These are phyloP conservation scores for Selaginella moellendorffii DNA, from an alignment of 75 land plant genomes.

Conservation along the genomic window DNA sequence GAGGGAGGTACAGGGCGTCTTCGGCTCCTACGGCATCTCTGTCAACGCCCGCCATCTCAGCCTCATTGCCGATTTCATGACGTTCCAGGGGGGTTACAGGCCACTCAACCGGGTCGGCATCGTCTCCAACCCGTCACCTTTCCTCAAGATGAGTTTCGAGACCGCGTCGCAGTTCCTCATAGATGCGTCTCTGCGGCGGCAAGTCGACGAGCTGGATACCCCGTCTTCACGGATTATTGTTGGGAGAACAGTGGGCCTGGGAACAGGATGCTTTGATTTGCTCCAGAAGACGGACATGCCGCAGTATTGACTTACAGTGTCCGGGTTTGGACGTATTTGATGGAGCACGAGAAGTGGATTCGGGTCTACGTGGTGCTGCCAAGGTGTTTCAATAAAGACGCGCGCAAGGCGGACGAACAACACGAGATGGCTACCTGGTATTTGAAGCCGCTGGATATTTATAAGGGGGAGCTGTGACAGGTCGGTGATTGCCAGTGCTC, in stretches of 20 bases:
- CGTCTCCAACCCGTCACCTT: slow-evolving; percentile 53
- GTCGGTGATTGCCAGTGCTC: too few species aligned
- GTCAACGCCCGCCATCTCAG: slow-evolving; percentile 56
- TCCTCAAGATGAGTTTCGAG: slow-evolving; percentile 78
- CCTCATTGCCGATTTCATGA: slow-evolving; percentile 88
- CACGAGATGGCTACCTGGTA: too few species aligned
- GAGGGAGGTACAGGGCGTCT: slow-evolving; percentile 50
- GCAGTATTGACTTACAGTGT: too few species aligned
- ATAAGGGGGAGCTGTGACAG: too few species aligned
- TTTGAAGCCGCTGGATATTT: too few species aligned
- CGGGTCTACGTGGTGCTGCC: too few species aligned
- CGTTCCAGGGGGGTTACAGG: slow-evolving; percentile 56
- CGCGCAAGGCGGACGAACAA: too few species aligned
- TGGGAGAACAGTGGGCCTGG: slow-evolving; percentile 69
- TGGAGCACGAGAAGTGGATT: too few species aligned
- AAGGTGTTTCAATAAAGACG: too few species aligned
- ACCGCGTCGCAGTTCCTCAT: slow-evolving; percentile 71
- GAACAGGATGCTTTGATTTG: slow-evolving; percentile 83
- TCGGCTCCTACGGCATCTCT: slow-evolving; percentile 47
- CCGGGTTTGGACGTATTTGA: too few species aligned
- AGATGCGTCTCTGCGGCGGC: slow-evolving; percentile 52
- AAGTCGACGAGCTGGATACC: slow-evolving; percentile 48
- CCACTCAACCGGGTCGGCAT: slow-evolving; percentile 66
- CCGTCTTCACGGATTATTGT: slow-evolving; percentile 76
- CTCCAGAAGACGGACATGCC: too few species aligned